A percentile compares a stretch with the other conserved stretches of the same genome.
These are phyloP conservation scores for Bauhinia variegata DNA, from an alignment of 306 rosid species.

Conservation along the genomic window DNA sequence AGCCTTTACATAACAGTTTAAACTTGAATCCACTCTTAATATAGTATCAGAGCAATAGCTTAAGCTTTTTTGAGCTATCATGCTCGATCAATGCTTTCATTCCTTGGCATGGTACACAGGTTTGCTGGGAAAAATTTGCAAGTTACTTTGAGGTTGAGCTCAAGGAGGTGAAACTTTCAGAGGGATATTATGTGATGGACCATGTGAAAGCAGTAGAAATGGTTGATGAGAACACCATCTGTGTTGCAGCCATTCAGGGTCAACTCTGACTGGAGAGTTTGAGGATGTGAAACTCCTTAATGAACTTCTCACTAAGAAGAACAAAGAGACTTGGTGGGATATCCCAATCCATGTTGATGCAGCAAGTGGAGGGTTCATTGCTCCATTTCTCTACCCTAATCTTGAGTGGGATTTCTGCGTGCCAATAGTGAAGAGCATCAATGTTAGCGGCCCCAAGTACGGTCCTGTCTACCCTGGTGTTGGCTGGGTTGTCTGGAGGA, in stretches of 20 bases:
- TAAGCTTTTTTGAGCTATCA: too few relatives aligned
- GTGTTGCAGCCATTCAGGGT: constrained; percentile 95
- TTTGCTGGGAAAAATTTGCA: constrained; percentile 96
- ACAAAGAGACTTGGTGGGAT: constrained; percentile 73
- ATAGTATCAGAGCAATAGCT: too few relatives aligned
- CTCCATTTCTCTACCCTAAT: constrained; percentile 78
- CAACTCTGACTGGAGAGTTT: constrained; percentile 87
- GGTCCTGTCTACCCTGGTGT: constrained; percentile 92
- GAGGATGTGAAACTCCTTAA: constrained; percentile 86
- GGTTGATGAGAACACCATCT: constrained; percentile 95
- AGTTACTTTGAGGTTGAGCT: constrained; percentile 96
- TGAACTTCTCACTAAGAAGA: constrained; percentile 69
- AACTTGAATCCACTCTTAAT: too few relatives aligned
- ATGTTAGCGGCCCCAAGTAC: constrained; percentile 90
- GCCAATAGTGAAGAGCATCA: constrained; percentile 81
- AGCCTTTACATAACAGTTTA: too few relatives aligned
- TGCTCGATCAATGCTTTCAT: constrained; percentile 15
- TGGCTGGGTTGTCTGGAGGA: constrained; percentile 95
- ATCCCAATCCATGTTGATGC: constrained; percentile 82
- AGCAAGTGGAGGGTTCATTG: constrained; percentile 89
- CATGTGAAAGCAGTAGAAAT: constrained; percentile 82
- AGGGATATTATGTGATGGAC: constrained; percentile 86
- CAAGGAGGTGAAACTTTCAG: constrained; percentile 85
- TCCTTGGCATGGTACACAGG: constrained; percentile 51
- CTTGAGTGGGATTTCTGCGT: constrained; percentile 84